Conservation (phyloP, 805 yeast species). For the Wickerhamiella kurtzmanii region DNA sequence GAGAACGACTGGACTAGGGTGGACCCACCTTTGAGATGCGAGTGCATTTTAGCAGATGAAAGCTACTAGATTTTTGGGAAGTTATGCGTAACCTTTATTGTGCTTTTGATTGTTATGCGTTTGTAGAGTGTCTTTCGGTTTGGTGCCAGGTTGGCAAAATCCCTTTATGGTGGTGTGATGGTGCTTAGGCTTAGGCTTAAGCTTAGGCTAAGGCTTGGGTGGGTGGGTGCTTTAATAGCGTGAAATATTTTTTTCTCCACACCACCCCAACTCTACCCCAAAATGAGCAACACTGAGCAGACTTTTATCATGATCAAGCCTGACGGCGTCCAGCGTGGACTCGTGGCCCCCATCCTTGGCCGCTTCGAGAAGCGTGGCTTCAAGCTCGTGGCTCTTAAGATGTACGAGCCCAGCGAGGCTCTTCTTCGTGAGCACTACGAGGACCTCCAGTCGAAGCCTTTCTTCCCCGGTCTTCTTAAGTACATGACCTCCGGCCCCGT, state of each 20-base stretch:
- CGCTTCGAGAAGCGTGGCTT: constrained; percentile 96
- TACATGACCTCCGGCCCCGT: constrained; percentile 99
- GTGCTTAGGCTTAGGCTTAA: no score
- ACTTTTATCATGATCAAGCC: constrained; percentile 40
- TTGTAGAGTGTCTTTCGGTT: no score
- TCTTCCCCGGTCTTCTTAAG: constrained; percentile 90
- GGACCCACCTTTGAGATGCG: no score
- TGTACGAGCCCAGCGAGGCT: constrained; percentile 73
- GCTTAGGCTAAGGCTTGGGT: no score
- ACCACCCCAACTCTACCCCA: background rate
- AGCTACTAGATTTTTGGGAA: no score
- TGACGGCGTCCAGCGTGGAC: constrained; percentile 99
- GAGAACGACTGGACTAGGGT: no score
- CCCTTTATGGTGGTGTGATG: no score
- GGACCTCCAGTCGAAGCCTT: constrained; percentile 90
- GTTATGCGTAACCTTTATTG: no score
- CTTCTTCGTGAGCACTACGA: constrained; percentile 88
- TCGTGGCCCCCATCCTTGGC: constrained; percentile 73
- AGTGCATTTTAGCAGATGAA: no score
- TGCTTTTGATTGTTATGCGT: no score
- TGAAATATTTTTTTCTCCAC: constrained; percentile 1
- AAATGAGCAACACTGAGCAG: constrained; percentile 21
- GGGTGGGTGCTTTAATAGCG: no score
- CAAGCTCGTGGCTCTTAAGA: constrained; percentile 93
- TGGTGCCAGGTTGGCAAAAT: no score